phyloP scores from a whole-genome alignment of 208 protist genomes.

The Trypanosomatidae sp. region DNA sequence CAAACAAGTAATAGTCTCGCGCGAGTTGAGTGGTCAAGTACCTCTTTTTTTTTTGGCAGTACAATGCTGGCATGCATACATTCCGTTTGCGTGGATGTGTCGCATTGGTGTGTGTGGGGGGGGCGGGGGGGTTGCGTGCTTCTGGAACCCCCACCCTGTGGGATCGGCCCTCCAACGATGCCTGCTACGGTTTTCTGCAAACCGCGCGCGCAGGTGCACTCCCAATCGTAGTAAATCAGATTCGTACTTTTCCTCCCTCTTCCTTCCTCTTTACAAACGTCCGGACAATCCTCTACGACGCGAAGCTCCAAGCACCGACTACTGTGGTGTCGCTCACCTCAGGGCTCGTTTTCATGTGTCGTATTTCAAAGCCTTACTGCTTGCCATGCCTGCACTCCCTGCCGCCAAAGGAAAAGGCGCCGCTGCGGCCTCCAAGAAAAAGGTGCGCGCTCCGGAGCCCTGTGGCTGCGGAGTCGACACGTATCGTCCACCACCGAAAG shows the following conservation, averaged over 20 bases:
- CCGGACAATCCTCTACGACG: background rate
- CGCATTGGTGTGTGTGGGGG: background rate
- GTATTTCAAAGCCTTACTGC: background rate
- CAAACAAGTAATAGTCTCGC: background rate
- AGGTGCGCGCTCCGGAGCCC: slow-evolving; percentile 65
- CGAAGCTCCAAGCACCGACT: background rate
- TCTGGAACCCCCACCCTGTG: background rate
- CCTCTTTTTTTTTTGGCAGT: background rate
- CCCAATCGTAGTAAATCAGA: background rate
- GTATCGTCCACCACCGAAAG: slow-evolving; percentile 80
- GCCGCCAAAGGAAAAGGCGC: slow-evolving; percentile 30
- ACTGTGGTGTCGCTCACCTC: background rate
- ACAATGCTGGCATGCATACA: background rate
- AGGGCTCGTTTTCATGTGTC: background rate
- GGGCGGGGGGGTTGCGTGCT: background rate
- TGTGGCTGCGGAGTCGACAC: slow-evolving; percentile 86
- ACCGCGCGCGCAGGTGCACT: background rate
- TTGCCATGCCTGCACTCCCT: slow-evolving; percentile 15
- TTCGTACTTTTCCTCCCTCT: background rate
- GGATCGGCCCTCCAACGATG: background rate
- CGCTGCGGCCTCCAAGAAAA: slow-evolving; percentile 58
- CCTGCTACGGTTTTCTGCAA: background rate
- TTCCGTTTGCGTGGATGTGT: background rate
- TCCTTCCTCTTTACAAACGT: background rate
- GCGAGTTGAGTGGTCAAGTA: background rate